Base-by-base conservation (phyloP, 768 basidiomycete genomes). In the Clathrus columnatus region DNA sequence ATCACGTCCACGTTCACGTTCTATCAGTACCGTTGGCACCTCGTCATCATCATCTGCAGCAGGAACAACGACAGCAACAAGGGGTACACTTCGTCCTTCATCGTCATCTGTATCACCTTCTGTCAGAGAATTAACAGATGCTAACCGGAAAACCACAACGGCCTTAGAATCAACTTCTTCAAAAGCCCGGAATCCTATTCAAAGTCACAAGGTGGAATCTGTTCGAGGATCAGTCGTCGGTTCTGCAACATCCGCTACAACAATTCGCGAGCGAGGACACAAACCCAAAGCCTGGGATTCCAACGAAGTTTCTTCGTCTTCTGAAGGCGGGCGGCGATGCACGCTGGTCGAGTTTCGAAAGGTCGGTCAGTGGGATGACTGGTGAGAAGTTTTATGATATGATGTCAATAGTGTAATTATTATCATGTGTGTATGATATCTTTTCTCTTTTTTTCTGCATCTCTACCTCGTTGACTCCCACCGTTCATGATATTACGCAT, bases 321-420 rank as follows among this genome's bases (percentile, higher is more conserved):
- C 80, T 65, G 78, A 84, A 57, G 77, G 79, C 57, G 59, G 61
- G 16, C 59, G 81, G 48, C 80, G 84, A 26, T 84, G 91, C 65
- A 72, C 76, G 11, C 65, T 93, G 49, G 75, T 82, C 61, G 91
- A 93, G 66, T 93, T 83, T 67, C 72, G 89, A 60, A 75, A 85
- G 60, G 92, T 84, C 64, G 91, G 91, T 21, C 75, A 87, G 54
- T 91, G 90, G 88, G 91, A 93, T 73, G 91, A 90, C 0, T 93
- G 91, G 91, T 54, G 30, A 54, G 45, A 5, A 11, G 41, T 10
- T 24, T 41, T 32, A 7, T 32, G 7, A 7, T 7, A 32, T 7
- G 30, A 32, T 32, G 16, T 7, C 30, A 7, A 32, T 32, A 7
- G 30, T 16, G 16, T 32, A 16, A 7, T 16, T 16, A 32, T 32